Evolutionary conservation across 495 filamentous ascomycete species (phyloP), one percentile per base, ranked within the genome.

Genomic region (Rusavskia elegans): DNA sequence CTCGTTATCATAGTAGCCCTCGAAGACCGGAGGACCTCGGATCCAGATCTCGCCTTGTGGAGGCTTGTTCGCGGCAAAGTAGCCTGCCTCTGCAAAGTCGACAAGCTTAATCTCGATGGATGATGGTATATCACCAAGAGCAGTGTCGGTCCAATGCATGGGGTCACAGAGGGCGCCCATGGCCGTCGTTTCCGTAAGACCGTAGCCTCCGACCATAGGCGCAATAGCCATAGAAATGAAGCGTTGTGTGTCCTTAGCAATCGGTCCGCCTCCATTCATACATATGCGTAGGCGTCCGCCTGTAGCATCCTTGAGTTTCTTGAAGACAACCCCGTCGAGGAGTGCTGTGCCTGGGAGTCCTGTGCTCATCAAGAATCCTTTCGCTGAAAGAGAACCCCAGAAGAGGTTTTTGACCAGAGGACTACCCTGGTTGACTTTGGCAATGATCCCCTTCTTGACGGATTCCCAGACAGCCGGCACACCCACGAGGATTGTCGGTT

Each of bases 391-490:
- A 11, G 87, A 89, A 42, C 81, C 83, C 92, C 92, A 98, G 74
- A 98, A 98, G 61, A 98, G 68, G 50, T 84, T 85, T 66, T 78
- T 83, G 11, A 83, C 77, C 17, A 97, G 48, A 25, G 79, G 70
- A 63, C 79, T 83, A 48, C 80, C 79, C 57, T 82, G 79, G 67
- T 84, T 81, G 53, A 97, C 79, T 69, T 95, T 92, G 62, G 76
- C 73, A 56, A 94, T 72, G 56, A 98, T 90, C 58, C 92, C 92
- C 68, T 98, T 98, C 81, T 96, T 97, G 58, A 98, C 87, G 0
- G 87, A 82, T 68, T 98, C 92, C 85, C 89, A 98, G 11, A 98
- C 92, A 32, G 90, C 89, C 8, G 92, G 92, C 19, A 98, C 92
- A 63, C 92, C 92, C 45, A 96, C 87, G 42, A 98, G 74, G 56